Evolutionary conservation across 164 flowering plant species (phyloP), one percentile per base, ranked within the genome.

Genomic region (Houttuynia cordata): DNA sequence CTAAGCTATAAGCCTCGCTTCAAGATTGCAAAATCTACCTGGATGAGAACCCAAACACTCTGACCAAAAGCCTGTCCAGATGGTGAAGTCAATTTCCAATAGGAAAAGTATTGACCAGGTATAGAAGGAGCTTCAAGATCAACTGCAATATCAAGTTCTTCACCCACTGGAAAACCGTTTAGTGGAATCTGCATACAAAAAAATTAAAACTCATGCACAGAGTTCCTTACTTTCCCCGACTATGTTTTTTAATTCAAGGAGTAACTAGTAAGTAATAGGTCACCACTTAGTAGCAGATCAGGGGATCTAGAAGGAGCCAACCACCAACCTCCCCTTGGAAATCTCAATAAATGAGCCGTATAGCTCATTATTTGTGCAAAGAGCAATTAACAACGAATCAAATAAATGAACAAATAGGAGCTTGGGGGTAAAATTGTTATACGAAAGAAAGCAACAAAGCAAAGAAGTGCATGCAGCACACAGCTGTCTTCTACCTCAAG

Each of bases 31-130:
- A 45, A 17, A 10, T 17, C 13, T 57, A 17, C 22, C 20, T 83
- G 80, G 25, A 94, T 86, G 7, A 79, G 79, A 62, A 85, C 97
- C 99, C 99, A 94, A 61, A 94, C 83, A 30, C 91, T 83, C 65
- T 88, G 93, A 47, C 97, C 97, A 74, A 88, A 88, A 61, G 70
- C 75, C 10, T 72, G 72, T 30, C 96, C 91, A 59, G 85, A 72
- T 14, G 87, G 82, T 1, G 78, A 67, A 56, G 89, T 75, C 93
- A 94, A 66, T 73, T 81, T 86, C 96, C 96, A 94, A 68, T 85
- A 85, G 1, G 97, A 94, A 21, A 79, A 69, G 68, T 88, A 88
- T 15, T 80, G 80, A 49, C 99, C 97, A 59, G 91, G 91, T 20
- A 37, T 70, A 24, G 71, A 67, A 19, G 99, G 99, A 20, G 99